Evolutionary conservation across 495 filamentous ascomycete species (phyloP), one percentile per base, ranked within the genome.

Genomic region (Oleoguttula mirabilis): DNA sequence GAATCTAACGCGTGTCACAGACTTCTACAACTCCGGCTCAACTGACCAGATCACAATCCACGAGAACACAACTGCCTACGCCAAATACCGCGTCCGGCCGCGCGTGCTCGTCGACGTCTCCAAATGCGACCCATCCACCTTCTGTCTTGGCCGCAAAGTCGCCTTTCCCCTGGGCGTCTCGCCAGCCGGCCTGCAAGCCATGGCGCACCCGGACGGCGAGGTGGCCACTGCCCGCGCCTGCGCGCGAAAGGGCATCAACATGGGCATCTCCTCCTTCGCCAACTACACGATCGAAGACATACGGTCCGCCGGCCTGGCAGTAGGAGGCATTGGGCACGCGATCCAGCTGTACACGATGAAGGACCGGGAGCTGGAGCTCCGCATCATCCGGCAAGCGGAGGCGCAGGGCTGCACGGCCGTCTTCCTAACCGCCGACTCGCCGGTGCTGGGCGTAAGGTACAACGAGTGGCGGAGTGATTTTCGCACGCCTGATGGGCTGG

Each of bases 211-310:
- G 15, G 68, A 70, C 21, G 70, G 70, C 19, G 70, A 73, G 41
- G 24, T 66, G 6, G 69, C 65, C 8, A 68, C 70, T 16, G 55
- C 63, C 10, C 55, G 61, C 8, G 69, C 68, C 8, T 62, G 60
- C 19, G 61, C 58, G 6, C 59, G 63, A 15, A 52, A 41, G 1
- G 60, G 63, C 3, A 57, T 78, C 25, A 50, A 54, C 20, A 77
- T 79, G 72, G 68, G 62, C 0, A 48, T 79, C 17, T 76, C 72
- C 0, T 68, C 66, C 0, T 77, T 67, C 36, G 63, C 74, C 1
- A 77, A 65, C 7, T 60, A 59, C 23, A 49, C 65, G 1, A 57
- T 77, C 16, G 69, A 75, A 38, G 68, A 76, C 11, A 70, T 79
- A 0, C 58, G 61, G 3, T 17, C 20, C 1, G 43, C 39, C 11